These are phyloP conservation scores for Alternaria triticimaculans DNA, from an alignment of 2,329 filamentous ascomycete genomes.

Conservation along the genomic window DNA sequence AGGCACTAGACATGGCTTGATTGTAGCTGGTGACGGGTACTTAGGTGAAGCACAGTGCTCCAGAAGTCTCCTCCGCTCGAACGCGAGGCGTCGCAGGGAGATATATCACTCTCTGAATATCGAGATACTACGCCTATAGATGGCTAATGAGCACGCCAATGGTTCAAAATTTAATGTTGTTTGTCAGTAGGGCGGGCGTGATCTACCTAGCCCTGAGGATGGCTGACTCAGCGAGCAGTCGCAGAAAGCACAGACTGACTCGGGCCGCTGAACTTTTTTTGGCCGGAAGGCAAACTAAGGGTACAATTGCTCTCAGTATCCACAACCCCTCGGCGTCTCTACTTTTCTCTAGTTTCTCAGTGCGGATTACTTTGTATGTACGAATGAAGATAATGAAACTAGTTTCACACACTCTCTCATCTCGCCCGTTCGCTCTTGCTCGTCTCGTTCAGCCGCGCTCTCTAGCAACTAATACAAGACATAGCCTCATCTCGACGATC, in stretches of 20 bases:
- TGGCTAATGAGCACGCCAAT: neutral
- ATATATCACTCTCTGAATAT: too few relatives aligned
- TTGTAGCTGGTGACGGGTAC: neutral
- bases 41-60: neutral
- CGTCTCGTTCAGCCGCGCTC: constrained; percentile 20
- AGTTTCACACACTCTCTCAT: constrained; percentile 29
- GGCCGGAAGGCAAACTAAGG: constrained; percentile 2
- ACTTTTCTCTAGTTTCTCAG: constrained; percentile 12
- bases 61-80: neutral
- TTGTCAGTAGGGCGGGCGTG: neutral
- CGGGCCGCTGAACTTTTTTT: constrained; percentile 13
- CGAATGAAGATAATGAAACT: constrained; percentile 32
- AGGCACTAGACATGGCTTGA: neutral
- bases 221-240: constrained; percentile 6
- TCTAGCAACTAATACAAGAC: constrained; percentile 28
- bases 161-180: neutral
- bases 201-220: neutral
- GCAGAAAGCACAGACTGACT: constrained; percentile 12
- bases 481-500: constrained; percentile 16
- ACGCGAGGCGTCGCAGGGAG: too few relatives aligned
- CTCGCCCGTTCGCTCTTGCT: constrained; percentile 26
- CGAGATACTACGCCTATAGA: neutral
- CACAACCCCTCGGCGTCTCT: constrained; percentile 6
- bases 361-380: constrained; percentile 29
- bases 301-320: neutral